phyloP scores from a whole-genome alignment of 1,284 basidiomycete species.

The Puccinia hordei region DNA sequence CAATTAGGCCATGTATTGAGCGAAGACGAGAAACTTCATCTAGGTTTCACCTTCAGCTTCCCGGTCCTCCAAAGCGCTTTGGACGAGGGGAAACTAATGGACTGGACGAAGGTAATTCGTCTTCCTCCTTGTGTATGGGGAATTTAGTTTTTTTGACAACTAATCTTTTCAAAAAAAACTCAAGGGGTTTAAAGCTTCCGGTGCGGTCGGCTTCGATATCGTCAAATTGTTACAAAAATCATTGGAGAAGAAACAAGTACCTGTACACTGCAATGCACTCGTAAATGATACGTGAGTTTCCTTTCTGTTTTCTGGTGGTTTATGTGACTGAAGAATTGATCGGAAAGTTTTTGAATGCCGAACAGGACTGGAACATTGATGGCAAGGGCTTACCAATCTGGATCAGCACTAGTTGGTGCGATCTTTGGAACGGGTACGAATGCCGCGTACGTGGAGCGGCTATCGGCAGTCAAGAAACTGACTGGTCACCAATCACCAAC shows the following conservation, averaged over 20 bases:
- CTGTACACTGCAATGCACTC: constrained; percentile 87
- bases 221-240: constrained; percentile 89
- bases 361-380: constrained; percentile 92
- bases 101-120: constrained; percentile 77
- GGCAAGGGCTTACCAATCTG: constrained; percentile 85
- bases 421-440: constrained; percentile 99
- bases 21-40: constrained; percentile 67
- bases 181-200: constrained; percentile 78
- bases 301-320: not conserved
- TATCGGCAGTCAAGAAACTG: constrained; percentile 80
- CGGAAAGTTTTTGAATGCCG: not conserved
- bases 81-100: constrained; percentile 81
- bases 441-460: constrained; percentile 89
- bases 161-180: too few relatives aligned
- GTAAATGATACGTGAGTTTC: constrained; percentile 82
- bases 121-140: too few relatives aligned
- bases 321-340: not conserved
- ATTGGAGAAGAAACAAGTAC: constrained; percentile 88
- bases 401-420: constrained; percentile 82
- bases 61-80: constrained; percentile 96
- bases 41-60: constrained; percentile 94
- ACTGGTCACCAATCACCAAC: constrained; percentile 59
- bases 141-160: too few relatives aligned
- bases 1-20: constrained; percentile 63
- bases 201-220: constrained; percentile 88